phyloP scores from a whole-genome alignment of 2,329 filamentous ascomycete species.

The Penicillium carneum region DNA sequence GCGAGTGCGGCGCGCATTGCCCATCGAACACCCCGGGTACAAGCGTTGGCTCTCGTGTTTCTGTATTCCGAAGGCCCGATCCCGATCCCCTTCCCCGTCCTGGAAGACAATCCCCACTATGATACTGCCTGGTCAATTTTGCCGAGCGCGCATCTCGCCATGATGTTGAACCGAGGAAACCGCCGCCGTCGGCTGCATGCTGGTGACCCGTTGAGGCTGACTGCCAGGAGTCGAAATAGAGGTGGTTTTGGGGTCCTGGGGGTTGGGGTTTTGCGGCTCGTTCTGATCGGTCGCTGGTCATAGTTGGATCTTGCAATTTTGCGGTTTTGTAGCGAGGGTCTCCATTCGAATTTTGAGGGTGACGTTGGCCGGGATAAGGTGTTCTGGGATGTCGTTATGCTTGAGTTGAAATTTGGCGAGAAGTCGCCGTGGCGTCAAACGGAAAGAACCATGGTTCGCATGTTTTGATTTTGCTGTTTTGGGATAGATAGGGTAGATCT shows the following conservation, averaged over 20 bases:
- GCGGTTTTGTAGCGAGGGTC: neutral
- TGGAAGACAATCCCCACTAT: conserved; percentile 63
- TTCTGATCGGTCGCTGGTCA: conserved; percentile 2
- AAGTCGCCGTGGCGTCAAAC: conserved; percentile 21
- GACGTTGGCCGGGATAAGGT: neutral
- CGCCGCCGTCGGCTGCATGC: conserved; percentile 74
- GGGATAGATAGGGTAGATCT: conserved; percentile 29
- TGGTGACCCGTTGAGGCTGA: conserved; percentile 80
- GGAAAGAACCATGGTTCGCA: conserved; percentile 28
- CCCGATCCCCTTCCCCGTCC: neutral
- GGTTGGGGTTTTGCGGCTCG: conserved; percentile 5
- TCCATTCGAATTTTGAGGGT: neutral
- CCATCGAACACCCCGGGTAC: conserved; percentile 28
- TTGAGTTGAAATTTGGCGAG: conserved; percentile 1
- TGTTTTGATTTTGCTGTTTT: conserved; percentile 39
- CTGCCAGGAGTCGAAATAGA: conserved; percentile 61
- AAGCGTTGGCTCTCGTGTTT: neutral
- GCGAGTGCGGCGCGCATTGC: conserved; percentile 5
- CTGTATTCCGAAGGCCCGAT: neutral
- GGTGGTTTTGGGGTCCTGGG: conserved; percentile 35
- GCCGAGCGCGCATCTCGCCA: conserved; percentile 75
- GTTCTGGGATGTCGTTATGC: neutral
- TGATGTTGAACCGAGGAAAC: conserved; percentile 66
- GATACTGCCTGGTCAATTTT: conserved; percentile 76
- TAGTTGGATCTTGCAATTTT: neutral